A percentile compares a stretch with the other conserved stretches of the same genome.
Evolutionary conservation across 257 asterid genomes (phyloP).

Genomic region (Scutellaria barbata): DNA sequence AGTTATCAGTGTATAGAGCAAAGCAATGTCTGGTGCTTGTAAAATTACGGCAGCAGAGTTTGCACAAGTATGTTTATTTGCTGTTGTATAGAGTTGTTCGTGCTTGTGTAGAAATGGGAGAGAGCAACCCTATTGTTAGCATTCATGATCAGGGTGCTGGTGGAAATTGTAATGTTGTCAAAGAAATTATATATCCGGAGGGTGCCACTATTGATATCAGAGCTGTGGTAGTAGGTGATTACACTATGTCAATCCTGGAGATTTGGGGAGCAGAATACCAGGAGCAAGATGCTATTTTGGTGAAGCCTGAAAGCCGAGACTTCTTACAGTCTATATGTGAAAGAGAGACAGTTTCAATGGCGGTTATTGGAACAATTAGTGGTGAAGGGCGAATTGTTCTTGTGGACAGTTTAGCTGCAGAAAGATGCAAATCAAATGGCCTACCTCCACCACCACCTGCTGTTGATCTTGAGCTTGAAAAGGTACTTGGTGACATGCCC

Average conservation of each 20-base stretch:
- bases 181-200: constrained; percentile 58
- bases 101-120: constrained; percentile 92
- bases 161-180: constrained; percentile 46
- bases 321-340: constrained; percentile 70
- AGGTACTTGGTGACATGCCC: constrained; percentile 98
- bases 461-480: constrained; percentile 94
- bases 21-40: constrained; percentile 63
- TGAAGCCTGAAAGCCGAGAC: constrained; percentile 75
- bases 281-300: constrained; percentile 97
- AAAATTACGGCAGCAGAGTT: constrained; percentile 67
- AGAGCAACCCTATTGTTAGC: constrained; percentile 79
- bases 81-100: constrained; percentile 81
- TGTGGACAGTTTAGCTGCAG: constrained; percentile 65
- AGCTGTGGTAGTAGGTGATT: constrained; percentile 83
- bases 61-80: constrained; percentile 49
- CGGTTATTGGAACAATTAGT: constrained; percentile 80
- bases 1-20: background rate
- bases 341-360: constrained; percentile 94
- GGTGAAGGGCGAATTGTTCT: constrained; percentile 79
- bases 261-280: constrained; percentile 99
- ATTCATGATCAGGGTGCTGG: constrained; percentile 91
- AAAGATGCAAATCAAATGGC: constrained; percentile 53
- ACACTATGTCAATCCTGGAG: constrained; percentile 92
- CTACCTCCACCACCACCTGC: constrained; percentile 84
- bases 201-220: constrained; percentile 93